Evolutionary conservation across 345 rosid genomes (phyloP).

Genomic region (Viola odorata): DNA sequence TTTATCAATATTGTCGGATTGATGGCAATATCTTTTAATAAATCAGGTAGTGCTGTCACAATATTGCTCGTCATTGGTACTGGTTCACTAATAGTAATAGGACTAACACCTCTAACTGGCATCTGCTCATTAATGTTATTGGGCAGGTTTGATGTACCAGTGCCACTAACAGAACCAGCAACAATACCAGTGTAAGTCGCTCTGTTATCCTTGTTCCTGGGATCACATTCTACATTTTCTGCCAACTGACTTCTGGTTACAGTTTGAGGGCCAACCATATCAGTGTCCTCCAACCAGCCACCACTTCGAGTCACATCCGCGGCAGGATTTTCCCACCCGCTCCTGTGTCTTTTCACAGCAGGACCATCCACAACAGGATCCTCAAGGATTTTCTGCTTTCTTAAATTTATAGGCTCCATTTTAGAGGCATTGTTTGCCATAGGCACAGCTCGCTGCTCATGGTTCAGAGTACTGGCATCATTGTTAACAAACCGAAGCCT

Average conservation of each 20-base stretch:
- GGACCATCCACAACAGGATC: constrained; percentile 50
- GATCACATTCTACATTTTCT: constrained; percentile 31
- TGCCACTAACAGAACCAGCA: too few species aligned
- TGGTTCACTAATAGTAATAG: constrained; percentile 14
- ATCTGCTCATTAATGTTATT: constrained; percentile 33
- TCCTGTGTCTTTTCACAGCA: constrained; percentile 54
- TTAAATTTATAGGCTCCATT: constrained; percentile 37
- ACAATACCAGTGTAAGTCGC: constrained; percentile 26
- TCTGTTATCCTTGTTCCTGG: constrained; percentile 38
- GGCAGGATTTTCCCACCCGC: constrained; percentile 32
- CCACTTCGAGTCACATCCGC: constrained; percentile 37
- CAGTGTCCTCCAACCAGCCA: constrained; percentile 71
- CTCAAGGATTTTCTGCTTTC: constrained; percentile 57
- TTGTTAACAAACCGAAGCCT: constrained; percentile 65
- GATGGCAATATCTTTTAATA: constrained; percentile 62
- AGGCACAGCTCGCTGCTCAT: constrained; percentile 22
- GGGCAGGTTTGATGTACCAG: constrained; percentile 26
- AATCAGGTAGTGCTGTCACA: constrained; percentile 36
- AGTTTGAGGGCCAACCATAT: constrained; percentile 30
- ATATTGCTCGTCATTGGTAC: constrained; percentile 4
- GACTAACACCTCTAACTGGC: constrained; percentile 25
- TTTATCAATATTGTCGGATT: constrained; percentile 69
- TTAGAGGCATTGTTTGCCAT: constrained; percentile 27
- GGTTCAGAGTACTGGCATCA: constrained; percentile 37
- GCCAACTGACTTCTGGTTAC: constrained; percentile 21